Evolutionary conservation across 2,329 filamentous ascomycete genomes (phyloP), one percentile per base, ranked within the genome.

Genomic region (Alternaria conjuncta): DNA sequence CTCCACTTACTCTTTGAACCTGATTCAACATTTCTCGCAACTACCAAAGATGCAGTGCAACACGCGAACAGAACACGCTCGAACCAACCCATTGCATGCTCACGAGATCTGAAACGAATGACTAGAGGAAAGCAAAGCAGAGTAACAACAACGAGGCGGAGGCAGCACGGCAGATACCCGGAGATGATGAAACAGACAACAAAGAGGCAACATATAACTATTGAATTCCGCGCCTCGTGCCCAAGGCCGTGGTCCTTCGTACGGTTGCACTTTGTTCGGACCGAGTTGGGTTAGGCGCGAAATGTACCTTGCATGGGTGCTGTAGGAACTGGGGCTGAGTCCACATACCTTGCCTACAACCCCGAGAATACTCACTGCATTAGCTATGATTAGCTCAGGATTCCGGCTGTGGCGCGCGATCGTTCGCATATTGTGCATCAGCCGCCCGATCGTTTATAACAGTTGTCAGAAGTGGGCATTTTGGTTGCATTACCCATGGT

Each of bases 1-100:
- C 11, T 36, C 10, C 25, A 60, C 61, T 51, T 32, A 63, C 61
- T 32, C 20, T 47, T 53, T 55, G n/a, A 12, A 41, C 26, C 20
- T 36, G 32, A 36, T 15, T 47, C 51, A 13, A n/a, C 57, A 56
- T 51, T 46, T 43, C 26, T 56, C 18, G 28, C 36, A 36, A 41
- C 28, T 56, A 56, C 23, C 45, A 51, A 43, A n/a, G 32, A 62
- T 25, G 51, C 63, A 50, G 60, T 32, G 45, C 32, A 66, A 45
- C 20, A 70, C 53, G 53, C 58, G 62, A 66, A 65, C 61, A 75
- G 65, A 65, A 70, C 63, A 60, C 63, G 67, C 70, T 72, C 77
- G 72, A 76, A 71, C 76, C 71, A 77, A 43, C 57, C 57, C 78
- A 80, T 80, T 56, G 78, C 76, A 79, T 78, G 67, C 58, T 75